These are phyloP conservation scores for Coffea humblotiana DNA, from an alignment of 305 asterid genomes.

Conservation along the genomic window DNA sequence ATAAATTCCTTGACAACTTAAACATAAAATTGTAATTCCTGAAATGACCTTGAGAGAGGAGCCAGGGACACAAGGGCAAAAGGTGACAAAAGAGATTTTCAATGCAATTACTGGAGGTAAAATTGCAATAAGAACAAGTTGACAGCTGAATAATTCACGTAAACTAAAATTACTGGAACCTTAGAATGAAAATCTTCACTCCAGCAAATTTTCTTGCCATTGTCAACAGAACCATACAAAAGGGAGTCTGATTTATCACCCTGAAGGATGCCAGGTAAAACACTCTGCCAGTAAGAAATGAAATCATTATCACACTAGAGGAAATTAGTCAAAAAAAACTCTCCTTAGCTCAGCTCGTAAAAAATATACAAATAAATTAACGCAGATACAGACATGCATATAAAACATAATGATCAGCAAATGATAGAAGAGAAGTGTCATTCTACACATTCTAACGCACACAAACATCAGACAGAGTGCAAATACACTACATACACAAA, in stretches of 20 bases:
- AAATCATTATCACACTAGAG: constrained; percentile 1
- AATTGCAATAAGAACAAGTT: background rate
- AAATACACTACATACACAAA: background rate
- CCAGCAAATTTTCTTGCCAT: constrained; percentile 96
- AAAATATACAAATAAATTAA: background rate
- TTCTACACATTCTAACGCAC: background rate
- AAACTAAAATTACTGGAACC: constrained; percentile 41
- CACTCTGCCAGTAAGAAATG: constrained; percentile 60
- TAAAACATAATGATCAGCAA: background rate
- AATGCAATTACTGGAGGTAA: background rate
- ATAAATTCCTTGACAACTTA: background rate
- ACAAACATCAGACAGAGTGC: background rate
- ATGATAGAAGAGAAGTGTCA: background rate
- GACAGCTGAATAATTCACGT: constrained; percentile 1
- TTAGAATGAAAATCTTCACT: constrained; percentile 82
- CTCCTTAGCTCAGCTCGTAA: background rate
- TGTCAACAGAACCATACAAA: constrained; percentile 92
- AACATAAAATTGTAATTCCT: background rate
- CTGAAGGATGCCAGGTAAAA: constrained; percentile 95
- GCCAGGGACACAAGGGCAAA: background rate
- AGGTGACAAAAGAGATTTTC: background rate
- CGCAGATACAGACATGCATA: background rate
- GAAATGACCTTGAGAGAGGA: background rate
- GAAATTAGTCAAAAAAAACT: background rate
- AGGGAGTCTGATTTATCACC: constrained; percentile 96